Base-by-base conservation (phyloP, 163 green algal species). In the Volvox carteri region DNA sequence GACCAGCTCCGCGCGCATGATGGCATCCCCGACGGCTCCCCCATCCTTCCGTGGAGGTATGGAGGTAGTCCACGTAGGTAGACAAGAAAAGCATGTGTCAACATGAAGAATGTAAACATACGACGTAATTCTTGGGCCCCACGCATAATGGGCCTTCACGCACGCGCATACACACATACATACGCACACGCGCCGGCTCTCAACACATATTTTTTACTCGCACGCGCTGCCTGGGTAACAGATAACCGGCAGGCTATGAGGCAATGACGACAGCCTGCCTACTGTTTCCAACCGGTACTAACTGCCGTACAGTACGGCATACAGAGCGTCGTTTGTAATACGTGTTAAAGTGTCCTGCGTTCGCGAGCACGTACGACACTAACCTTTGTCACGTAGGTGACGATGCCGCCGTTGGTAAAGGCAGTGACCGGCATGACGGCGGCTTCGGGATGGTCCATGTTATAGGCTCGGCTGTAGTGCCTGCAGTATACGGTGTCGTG, bases 381-480 rank as follows among this genome's bases (percentile, higher is more conserved):
- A 16, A 72, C 60, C n/a, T 44, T 50, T n/a, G 48, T 77, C 14
- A 14, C 2, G 67, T 48, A 46, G 67, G 35, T 50, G 35, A 33
- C 35, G 14, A 28, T 52, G 67, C 33, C 35, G 14, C 67, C 67
- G 28, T 46, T 25, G 7, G 11, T 23, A 3, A 2, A 72, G 8
- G 60, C 37, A 7, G 30, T 42, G 65, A 75, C 7, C 65, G 65
- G 4, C 5, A 75, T 46, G 30, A 12, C 12, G 65, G 35, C 2
- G 11, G 16, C 39, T 78, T 30, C 33, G 54, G 44, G 9, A 41
- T 80, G 73, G 1, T 84, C 75, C 46, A 84, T 68, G 75, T 84
- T 52, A 48, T 84, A 84, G 12, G 75, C 75, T 14, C 75, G 75
- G 18, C 75, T 70, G 48, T 3, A 68, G 75, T 84, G 75, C 48